Base-by-base conservation (phyloP, 139 green algal species). In the Asterochloris sp. region DNA sequence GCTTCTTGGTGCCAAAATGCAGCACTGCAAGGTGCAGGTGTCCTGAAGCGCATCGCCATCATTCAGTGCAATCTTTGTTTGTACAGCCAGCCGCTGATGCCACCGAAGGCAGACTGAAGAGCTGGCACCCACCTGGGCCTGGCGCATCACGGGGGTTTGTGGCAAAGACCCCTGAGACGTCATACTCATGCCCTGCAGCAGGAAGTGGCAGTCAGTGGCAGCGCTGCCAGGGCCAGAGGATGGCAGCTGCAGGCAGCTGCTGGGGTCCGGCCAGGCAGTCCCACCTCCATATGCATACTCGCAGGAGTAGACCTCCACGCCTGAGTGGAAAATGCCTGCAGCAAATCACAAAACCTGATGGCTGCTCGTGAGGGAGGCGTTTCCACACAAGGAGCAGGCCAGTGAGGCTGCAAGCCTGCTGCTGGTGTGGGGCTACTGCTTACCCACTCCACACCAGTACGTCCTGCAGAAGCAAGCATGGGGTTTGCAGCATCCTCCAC, bases 271-370 rank as follows among this genome's bases (percentile, higher is more conserved):
- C 16, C 13, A n/a, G 4, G n/a, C 19, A 62, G 19, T 15, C 27
- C 8, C 62, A 94, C 91, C 89, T 86, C 92, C 94, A 87, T 95
- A 98, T 0, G 96, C 95, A 64, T 96, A 98, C 83, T 98, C 96
- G 0, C 91, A 82, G 19, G 91, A 95, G 62, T 96, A 94, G 0
- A 97, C 91, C 80, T 98, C 94, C 10, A 98, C 88, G 0, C 96
- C 96, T 19, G 89, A 91, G 81, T 98, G 95, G 80, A 93, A 98
- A 19, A 97, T 89, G 71, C 95, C 95, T 54, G 38, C 38, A 54
- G 38, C 38, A 54, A 54, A 54, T 54, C 38, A 2, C 38, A 54
- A 54, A 2, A 54, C 38, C 38, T 54, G 38, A 54, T 2, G 38
- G 6, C 38, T 54, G 38, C 38, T 54, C 38, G 6, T 54, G 38